These are phyloP conservation scores for Hanseniaspora mollemarum DNA, from an alignment of 805 yeast genomes.

Conservation along the genomic window DNA sequence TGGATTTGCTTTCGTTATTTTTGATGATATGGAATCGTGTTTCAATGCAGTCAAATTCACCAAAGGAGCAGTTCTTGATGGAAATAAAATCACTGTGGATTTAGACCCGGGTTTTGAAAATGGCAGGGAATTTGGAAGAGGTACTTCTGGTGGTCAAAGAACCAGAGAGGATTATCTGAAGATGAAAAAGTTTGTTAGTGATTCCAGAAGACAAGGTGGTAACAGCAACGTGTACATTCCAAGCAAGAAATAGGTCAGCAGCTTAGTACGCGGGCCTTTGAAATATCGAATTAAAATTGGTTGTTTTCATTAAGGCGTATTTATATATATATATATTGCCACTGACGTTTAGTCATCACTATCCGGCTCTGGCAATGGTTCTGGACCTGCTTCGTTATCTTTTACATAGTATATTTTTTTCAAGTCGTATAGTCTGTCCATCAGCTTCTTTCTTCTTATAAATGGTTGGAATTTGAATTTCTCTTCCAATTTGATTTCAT, in stretches of 20 bases:
- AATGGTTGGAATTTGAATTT: slow-evolving; percentile 24
- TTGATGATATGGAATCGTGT: slow-evolving; percentile 55
- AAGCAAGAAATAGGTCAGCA: not conserved
- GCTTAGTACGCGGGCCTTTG: not conserved
- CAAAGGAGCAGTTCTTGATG: slow-evolving; percentile 74
- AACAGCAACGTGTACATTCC: slow-evolving; percentile 15
- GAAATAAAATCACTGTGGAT: slow-evolving; percentile 70
- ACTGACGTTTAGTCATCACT: slow-evolving; percentile 6
- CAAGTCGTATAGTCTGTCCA: slow-evolving; percentile 29
- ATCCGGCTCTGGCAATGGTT: slow-evolving; percentile 3
- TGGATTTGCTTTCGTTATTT: slow-evolving; percentile 90
- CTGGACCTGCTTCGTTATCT: not conserved
- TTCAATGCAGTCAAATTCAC: slow-evolving; percentile 72
- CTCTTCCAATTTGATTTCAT: slow-evolving; percentile 20
- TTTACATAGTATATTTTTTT: slow-evolving; percentile 21
- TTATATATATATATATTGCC: not conserved
- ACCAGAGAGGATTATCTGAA: slow-evolving; percentile 15
- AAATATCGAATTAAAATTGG: too few species aligned
- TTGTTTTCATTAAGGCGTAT: not conserved
- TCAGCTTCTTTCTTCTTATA: slow-evolving; percentile 28
- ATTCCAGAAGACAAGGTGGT: slow-evolving; percentile 14
- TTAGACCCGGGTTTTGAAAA: slow-evolving; percentile 92
- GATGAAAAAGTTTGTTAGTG: slow-evolving; percentile 13
- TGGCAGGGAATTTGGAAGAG: slow-evolving; percentile 94
- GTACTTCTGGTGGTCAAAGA: slow-evolving; percentile 81